Base-by-base conservation (phyloP, 2,329 filamentous ascomycete species). In the Didymella segeticola region DNA sequence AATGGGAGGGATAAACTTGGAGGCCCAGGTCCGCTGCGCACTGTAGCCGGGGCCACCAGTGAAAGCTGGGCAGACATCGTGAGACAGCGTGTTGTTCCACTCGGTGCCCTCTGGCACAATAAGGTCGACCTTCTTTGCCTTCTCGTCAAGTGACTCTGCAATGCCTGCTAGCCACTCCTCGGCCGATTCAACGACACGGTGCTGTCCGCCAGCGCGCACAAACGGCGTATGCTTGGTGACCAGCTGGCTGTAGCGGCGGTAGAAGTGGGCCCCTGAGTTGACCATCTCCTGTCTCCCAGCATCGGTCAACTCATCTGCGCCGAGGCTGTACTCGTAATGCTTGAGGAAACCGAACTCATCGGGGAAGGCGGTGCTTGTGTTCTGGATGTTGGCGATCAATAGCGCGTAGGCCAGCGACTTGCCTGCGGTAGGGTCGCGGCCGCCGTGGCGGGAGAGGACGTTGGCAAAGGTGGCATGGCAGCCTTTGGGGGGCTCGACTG, bases 391-490 rank as follows among this genome's bases (percentile, higher is more conserved):
- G 23, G 81, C 71, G 47, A 96, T 79, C 8, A 90, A 81, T 5
- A 78, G 73, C 31, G 79, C 81, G 75, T 96, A 96, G 6, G 73
- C 69, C 10, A 72, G 69, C 0, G 86, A 84, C 78, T 93, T 96
- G 60, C 79, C 78, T 10, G 77, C 67, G 0, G 92, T 96, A 1
- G 93, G 93, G 69, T 91, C 89, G 46, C 93, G 85, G 30, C 90
- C 90, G 41, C 92, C 93, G 71, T 97, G 93, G 2, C 93, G 86
- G 19, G 91, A 92, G 41, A 97, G 82, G 20, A 93, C 79, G 67
- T 93, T 89, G 1, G 83, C 93, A 74, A 96, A 93, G 2, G 87
- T 93, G 63, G 93, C 77, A 11, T 83, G 78, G 75, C 93, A 97
- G n/a, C 79, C 80, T 0, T 78, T 62, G 0, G 91, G 92, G 1